Base-by-base conservation (phyloP, 2,329 filamentous ascomycete genomes). In the Claviceps digitariae region DNA sequence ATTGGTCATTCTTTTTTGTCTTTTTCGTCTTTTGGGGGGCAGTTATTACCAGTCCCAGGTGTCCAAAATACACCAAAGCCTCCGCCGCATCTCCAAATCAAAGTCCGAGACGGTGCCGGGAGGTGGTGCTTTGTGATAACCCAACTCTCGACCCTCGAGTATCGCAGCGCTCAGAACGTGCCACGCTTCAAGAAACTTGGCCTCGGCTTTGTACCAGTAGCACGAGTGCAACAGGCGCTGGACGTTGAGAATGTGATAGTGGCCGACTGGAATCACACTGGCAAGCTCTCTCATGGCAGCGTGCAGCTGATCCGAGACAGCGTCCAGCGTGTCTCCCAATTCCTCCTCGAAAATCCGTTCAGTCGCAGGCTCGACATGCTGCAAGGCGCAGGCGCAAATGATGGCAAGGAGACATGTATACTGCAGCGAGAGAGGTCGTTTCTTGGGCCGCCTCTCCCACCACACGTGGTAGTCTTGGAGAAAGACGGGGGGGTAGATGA, bases 171-270 rank as follows among this genome's bases (percentile, higher is more conserved):
- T 60, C 10, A 67, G 56, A 2, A 65, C 60, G 23, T 66, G 64
- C 63, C 64, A 67, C 12, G 60, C 60, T 51, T 67, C 64, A 13
- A 61, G 54, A 34, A 67, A 66, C 40, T 58, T 55, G 20, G 62
- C 64, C 47, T 67, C 65, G 6, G 62, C 61, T 51, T 67, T 67
- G 58, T 63, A 66, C 64, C 64, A 67, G 43, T 66, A 66, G 27
- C 57, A 61, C 1, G 61, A 64, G 45, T 66, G 64, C 43, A 67
- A 52, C 9, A 66, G 52, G 34, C 61, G 57, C 54, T 66, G 61
- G 1, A 67, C 60, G 45, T 62, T 64, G 51, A 61, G 53, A 13
- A 61, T 55, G 49, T 66, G 61, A 31, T 63, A 64, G 44, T 60
- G 57, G 9, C 63, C 61, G n/a, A 59, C 50, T 1, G 64, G 61